phyloP scores from a whole-genome alignment of 768 basidiomycete species.

The Hortiboletus flavorubellus region DNA sequence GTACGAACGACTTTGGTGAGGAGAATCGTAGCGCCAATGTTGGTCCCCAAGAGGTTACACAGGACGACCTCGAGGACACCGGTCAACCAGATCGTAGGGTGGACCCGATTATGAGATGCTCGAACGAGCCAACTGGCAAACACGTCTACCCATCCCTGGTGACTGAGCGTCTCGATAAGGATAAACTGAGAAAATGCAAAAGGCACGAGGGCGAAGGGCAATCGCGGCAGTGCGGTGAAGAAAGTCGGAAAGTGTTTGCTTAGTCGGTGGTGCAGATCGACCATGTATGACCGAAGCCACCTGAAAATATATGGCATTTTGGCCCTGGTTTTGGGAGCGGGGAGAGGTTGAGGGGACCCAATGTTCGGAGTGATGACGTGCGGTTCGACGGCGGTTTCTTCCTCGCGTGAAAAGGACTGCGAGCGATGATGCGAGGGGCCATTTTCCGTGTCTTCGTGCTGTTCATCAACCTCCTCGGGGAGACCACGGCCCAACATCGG shows the following conservation, averaged over 20 bases:
- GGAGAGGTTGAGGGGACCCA: background rate
- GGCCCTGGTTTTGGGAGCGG: background rate
- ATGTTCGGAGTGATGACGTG: background rate
- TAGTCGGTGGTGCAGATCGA: background rate
- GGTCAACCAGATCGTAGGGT: slow-evolving; percentile 59
- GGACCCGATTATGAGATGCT: slow-evolving; percentile 42
- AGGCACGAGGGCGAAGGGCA: slow-evolving; percentile 81
- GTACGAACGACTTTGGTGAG: slow-evolving; percentile 74
- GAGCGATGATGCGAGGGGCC: background rate
- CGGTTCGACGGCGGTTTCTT: background rate
- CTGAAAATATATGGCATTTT: background rate
- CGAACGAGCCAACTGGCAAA: slow-evolving; percentile 67
- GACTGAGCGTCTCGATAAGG: slow-evolving; percentile 74
- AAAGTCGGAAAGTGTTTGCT: slow-evolving; percentile 67
- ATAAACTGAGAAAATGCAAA: slow-evolving; percentile 97
- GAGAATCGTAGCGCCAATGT: slow-evolving; percentile 88
- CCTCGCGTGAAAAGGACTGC: slow-evolving; percentile 1
- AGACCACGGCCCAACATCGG: slow-evolving; percentile 13
- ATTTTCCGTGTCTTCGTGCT: background rate
- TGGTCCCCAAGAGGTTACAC: slow-evolving; percentile 83
- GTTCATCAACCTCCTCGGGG: background rate
- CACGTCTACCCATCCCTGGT: slow-evolving; percentile 84
- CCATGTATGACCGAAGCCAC: background rate
- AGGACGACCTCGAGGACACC: slow-evolving; percentile 71
- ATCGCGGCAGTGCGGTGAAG: slow-evolving; percentile 56